Base-by-base conservation (phyloP, 2,329 filamentous ascomycete genomes). In the Zarea fungicola region DNA sequence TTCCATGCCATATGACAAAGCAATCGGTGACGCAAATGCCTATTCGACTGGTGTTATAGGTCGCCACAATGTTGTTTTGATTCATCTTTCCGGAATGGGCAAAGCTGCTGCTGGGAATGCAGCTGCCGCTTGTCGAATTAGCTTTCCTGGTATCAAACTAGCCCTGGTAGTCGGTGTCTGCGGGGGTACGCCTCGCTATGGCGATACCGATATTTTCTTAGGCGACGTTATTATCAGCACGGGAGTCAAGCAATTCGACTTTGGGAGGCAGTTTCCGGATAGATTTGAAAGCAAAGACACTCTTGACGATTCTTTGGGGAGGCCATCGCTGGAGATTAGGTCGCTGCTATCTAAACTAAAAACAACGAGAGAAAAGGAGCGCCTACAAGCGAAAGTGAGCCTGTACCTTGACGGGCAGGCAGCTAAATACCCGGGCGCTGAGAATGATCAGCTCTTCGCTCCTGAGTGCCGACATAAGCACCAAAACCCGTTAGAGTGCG, bases 181-280 rank as follows among this genome's bases (percentile, higher is more conserved):
- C 39, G 59, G 61, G 1, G 58, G 41, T 2, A 52, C 57, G 3
- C 60, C 58, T 3, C 16, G 21, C 42, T 50, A 14, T 6, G 36
- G 23, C 9, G 19, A 14, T 6, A 21, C 8, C 26, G 59, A 59
- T 19, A 52, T 58, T 4, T 18, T 59, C 0, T 53, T 63, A 1
- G 60, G 61, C 3, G 61, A 62, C 29, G 56, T 62, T 4, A 37
- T 64, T 22, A 57, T 65, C 25, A 60, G 60, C 28, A 52, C 53
- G 4, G 54, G 53, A 1, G 32, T 66, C 2, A 26, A 62, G n/a
- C 60, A 66, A 28, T 62, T 58, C 34, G 63, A 65, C 39, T 54
- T 61, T 47, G 64, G 62, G 2, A 54, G 59, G 18, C 59, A 50
- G 42, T 50, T 53, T 2, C 50, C 56, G 1, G 47, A 54, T 9